phyloP scores from a whole-genome alignment of 2,329 filamentous ascomycete species.

The Arthrobotrys iridis region DNA sequence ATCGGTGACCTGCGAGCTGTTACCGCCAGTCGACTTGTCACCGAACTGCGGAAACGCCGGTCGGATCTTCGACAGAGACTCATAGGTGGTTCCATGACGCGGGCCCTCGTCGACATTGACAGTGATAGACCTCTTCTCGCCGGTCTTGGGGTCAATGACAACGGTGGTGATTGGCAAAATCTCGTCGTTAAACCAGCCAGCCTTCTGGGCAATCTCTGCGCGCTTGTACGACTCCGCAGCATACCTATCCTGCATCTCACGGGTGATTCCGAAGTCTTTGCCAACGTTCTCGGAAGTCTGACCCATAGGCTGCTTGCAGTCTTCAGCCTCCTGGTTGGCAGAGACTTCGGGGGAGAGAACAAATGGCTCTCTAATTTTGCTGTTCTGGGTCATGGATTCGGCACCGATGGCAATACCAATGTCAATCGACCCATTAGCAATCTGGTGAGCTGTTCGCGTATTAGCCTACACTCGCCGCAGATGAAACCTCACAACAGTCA shows the following conservation, averaged over 20 bases:
- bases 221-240: conserved; percentile 87
- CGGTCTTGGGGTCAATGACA: conserved; percentile 83
- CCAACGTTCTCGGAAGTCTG: conserved; percentile 98
- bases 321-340: conserved; percentile 75
- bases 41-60: conserved; percentile 92
- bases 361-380: conserved; percentile 72
- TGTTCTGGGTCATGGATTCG: conserved; percentile 83
- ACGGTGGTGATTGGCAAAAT: conserved; percentile 86
- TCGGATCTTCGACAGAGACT: conserved; percentile 83
- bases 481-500: not conserved
- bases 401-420: conserved; percentile 87
- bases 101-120: conserved; percentile 90
- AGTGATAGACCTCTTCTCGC: conserved; percentile 79
- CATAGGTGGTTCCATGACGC: conserved; percentile 86
- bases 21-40: conserved; percentile 85
- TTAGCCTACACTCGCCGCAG: not conserved
- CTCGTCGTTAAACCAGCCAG: conserved; percentile 91
- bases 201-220: conserved; percentile 89
- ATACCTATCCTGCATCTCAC: conserved; percentile 83
- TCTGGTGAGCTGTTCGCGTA: conserved; percentile 72
- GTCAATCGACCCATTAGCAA: conserved; percentile 81
- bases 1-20: conserved; percentile 94
- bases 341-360: conserved; percentile 83
- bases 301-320: conserved; percentile 96
- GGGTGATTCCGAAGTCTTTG: conserved; percentile 83